phyloP scores from a whole-genome alignment of 768 basidiomycete species.

The Lactifluus piperatus region DNA sequence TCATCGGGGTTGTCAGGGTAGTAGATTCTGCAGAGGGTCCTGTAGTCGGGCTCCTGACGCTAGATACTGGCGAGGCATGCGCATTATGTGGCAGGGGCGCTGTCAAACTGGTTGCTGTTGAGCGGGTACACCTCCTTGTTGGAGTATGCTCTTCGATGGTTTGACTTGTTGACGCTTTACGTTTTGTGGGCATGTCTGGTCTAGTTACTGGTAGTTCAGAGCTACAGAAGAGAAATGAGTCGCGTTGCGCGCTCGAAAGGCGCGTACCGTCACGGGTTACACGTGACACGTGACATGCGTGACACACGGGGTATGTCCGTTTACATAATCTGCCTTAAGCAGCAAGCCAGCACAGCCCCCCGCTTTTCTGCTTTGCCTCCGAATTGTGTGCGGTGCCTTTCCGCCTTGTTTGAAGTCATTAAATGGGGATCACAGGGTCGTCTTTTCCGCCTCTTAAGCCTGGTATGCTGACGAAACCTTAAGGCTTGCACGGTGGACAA shows the following conservation, averaged over 20 bases:
- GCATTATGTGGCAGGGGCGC: background rate
- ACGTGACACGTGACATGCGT: background rate
- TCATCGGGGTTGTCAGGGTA: background rate
- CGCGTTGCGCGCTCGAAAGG: background rate
- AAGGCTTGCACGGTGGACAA: constrained; percentile 74
- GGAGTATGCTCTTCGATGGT: constrained; percentile 15
- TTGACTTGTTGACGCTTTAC: constrained; percentile 22
- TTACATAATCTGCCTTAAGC: too few relatives aligned
- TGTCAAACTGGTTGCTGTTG: background rate
- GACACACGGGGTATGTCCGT: too few relatives aligned
- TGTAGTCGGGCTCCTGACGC: background rate
- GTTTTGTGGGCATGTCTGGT: constrained; percentile 27
- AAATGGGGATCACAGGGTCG: constrained; percentile 22
- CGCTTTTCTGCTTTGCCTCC: too few relatives aligned
- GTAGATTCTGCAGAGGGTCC: background rate
- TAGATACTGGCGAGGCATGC: background rate
- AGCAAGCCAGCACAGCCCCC: too few relatives aligned
- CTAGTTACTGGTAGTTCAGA: background rate
- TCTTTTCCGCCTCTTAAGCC: background rate
- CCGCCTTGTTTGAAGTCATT: background rate
- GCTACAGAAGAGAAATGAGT: too few relatives aligned
- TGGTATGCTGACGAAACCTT: background rate
- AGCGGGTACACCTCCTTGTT: constrained; percentile 20
- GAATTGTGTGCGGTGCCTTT: background rate
- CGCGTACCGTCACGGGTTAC: constrained; percentile 3